Conservation (phyloP, 768 basidiomycete genomes). For the Mycena capillaripes region DNA sequence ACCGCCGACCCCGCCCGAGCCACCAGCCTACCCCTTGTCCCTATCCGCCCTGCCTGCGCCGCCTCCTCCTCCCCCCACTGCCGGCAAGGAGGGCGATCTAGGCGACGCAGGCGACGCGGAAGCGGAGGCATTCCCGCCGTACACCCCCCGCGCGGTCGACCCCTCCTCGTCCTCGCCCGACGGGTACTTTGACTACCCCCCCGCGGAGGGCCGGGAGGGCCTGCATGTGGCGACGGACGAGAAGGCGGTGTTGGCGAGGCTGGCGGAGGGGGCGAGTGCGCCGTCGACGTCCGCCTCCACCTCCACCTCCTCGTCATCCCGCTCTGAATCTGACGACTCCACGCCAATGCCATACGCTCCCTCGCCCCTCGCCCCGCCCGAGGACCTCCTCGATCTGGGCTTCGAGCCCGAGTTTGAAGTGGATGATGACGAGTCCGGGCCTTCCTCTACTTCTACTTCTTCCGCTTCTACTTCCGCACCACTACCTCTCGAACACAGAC, state of each 20-base stretch:
- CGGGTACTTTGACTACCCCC: slow-evolving; percentile 38
- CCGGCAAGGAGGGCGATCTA: too few species aligned
- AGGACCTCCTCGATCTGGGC: slow-evolving; percentile 3
- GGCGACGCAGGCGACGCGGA: background rate
- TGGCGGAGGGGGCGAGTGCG: slow-evolving; percentile 65
- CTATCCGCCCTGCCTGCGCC: background rate
- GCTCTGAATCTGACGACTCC: background rate
- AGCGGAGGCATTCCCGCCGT: slow-evolving; percentile 21
- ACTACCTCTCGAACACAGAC: too few species aligned
- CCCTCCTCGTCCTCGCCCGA: background rate
- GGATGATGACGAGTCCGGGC: too few species aligned
- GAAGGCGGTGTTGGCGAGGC: slow-evolving; percentile 67
- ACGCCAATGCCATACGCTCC: too few species aligned
- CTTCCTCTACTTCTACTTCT: too few species aligned
- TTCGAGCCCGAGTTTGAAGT: background rate
- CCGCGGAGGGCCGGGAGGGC: slow-evolving; percentile 52
- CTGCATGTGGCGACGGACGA: slow-evolving; percentile 75
- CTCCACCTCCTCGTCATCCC: background rate
- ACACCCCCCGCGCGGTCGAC: slow-evolving; percentile 9
- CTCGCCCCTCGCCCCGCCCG: background rate
- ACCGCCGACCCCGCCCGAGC: background rate
- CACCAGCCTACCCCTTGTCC: slow-evolving; percentile 18
- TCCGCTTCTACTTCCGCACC: background rate
- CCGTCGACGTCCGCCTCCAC: slow-evolving; percentile 43
- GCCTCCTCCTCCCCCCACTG: too few species aligned